phyloP scores from a whole-genome alignment of 257 asterid genomes.

The Ballota nigra region DNA sequence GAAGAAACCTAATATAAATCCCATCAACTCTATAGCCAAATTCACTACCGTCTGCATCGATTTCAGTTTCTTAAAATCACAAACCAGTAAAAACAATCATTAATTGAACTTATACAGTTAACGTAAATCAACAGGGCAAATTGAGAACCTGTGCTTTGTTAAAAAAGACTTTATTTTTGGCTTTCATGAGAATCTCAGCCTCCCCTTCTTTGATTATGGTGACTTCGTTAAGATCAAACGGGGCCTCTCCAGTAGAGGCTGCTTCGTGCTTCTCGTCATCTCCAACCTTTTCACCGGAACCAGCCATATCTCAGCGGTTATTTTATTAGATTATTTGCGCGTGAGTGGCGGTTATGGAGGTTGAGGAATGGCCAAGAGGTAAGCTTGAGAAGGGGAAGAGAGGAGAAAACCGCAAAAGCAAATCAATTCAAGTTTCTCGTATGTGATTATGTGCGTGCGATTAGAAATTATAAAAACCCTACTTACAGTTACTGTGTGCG shows the following conservation, averaged over 20 bases:
- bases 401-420: not conserved
- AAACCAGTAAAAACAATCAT: not conserved
- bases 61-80: not conserved
- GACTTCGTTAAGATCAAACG: conserved; percentile 65
- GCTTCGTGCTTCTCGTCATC: conserved; percentile 38
- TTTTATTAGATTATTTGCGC: not conserved
- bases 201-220: conserved; percentile 82
- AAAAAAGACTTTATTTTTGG: conserved; percentile 81
- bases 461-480: conserved; percentile 22
- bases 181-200: conserved; percentile 93
- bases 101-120: not conserved
- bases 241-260: conserved; percentile 24
- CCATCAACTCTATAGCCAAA: too few species aligned
- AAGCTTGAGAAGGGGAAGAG: not conserved
- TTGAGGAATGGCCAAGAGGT: not conserved
- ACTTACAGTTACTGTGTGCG: not conserved
- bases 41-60: too few species aligned
- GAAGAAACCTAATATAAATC: too few species aligned
- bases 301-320: conserved; percentile 34
- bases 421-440: too few species aligned
- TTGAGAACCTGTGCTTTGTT: conserved; percentile 81
- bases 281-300: conserved; percentile 33
- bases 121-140: not conserved
- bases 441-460: not conserved
- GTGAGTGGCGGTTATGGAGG: not conserved